Evolutionary conservation across 2,329 filamentous ascomycete genomes (phyloP), one percentile per base, ranked within the genome.

Genomic region (Uncinocarpus reesii): DNA sequence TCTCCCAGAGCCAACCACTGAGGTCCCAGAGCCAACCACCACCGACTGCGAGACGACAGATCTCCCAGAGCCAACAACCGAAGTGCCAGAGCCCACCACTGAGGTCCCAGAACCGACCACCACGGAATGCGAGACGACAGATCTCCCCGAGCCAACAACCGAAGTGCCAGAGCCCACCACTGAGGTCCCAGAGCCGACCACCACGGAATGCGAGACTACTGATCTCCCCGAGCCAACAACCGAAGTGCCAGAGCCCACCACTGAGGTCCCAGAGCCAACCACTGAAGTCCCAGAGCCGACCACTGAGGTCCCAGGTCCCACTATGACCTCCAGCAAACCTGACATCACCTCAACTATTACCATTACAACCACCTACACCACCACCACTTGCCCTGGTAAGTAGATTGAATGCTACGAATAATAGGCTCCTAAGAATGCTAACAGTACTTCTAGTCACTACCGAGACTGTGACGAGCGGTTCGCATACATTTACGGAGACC

Each of bases 331-430:
- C 26, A 35, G 32, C 29, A 28, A 34, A 7, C 41, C 41, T 23
- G 2, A 7, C 13, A 49, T 31, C 31, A 46, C 46, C 8, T 34
- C 20, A 31, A 49, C 42, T 35, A 36, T 48, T 18, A 54, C 53
- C 7, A 48, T 48, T 10, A 47, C 51, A n/a, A 55, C 51, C 23
- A 56, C 52, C 7, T 59, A 53, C 32, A 57, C 53, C 2, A 62
- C 60, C 1, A 63, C 59, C 1, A 58, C 58, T 26, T 63, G 60
- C 52, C 60, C 61, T 31, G 53, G 59, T 61, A 57, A 43, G 56
- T 53, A 24, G 35, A 40, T 42, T 7, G 10, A 8, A 2, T 29
- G 7, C 20, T 7, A n/a, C n/a, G n/a, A n/a, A n/a, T n/a, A n/a
- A n/a, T n/a, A n/a, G n/a, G n/a, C n/a, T n/a, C n/a, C n/a, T n/a